Base-by-base conservation (phyloP, 768 basidiomycete genomes). In the Gymnopilus dilepis region DNA sequence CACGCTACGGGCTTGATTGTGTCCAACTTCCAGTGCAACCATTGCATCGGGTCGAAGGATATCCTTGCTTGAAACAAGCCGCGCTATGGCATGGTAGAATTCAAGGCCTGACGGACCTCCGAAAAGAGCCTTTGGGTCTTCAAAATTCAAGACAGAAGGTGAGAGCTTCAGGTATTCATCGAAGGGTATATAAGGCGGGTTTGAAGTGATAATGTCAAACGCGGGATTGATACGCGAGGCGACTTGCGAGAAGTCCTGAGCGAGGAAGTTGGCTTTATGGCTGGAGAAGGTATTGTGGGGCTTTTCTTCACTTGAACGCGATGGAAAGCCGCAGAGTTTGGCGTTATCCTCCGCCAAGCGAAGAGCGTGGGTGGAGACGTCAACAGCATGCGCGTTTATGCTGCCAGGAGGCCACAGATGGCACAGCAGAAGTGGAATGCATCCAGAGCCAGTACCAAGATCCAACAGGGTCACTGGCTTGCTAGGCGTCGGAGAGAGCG, bases 401-500 rank as follows among this genome's bases (percentile, higher is more conserved):
- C 78, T 82, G 51, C 84, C 86, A 45, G 78, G 73, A 15, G 86
- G 84, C 76, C 86, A 85, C 48, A 86, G 74, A 65, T 88, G 82
- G 68, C 87, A 88, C 17, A 99, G 79, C n/a, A 94, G 80, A 41
- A 97, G 83, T 1, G 95, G 91, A 53, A 98, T 95, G 72, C 95
- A 95, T 13, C 92, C 97, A 0, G 94, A 86, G 47, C 97, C 97
- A 5, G 95, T 97, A 73, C 96, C 95, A 45, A 99, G 85, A 76
- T 99, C 97, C 31, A 98, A 80, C 26, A 96, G 74, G 30, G 77
- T 78, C 45, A 76, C 64, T 58, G 78, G 74, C 50, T 65, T 71
- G 57, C 73, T 65, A 38, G 73, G 65, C 15, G 74, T 70, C 7
- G 80, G 80, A 2, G 73, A 62, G 53, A 85, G 67, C n/a, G 71